Percentiles rank a stretch among this genome's conserved stretches.
Evolutionary conservation across 164 flowering plant species (phyloP).

Genomic region (Platanus orientalis): DNA sequence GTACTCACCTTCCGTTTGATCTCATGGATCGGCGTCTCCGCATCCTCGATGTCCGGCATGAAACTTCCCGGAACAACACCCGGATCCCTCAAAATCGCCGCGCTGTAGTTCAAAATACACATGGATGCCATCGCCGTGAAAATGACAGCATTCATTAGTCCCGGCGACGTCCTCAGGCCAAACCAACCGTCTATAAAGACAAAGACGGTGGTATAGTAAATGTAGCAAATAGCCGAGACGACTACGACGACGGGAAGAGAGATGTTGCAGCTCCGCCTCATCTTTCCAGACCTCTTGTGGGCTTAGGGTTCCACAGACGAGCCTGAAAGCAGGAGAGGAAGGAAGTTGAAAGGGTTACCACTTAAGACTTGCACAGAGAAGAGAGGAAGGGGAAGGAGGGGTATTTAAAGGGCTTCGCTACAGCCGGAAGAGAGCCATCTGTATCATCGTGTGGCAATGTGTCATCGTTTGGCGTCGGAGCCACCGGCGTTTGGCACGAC

Average conservation of each 20-base stretch:
- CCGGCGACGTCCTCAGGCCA: slow-evolving; percentile 72
- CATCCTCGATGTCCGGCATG: slow-evolving; percentile 77
- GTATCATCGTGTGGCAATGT: background rate
- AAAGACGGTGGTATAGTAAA: slow-evolving; percentile 66
- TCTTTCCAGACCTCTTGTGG: slow-evolving; percentile 9
- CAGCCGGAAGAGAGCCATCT: background rate
- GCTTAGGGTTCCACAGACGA: background rate
- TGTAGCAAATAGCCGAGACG: slow-evolving; percentile 48
- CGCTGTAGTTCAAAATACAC: slow-evolving; percentile 47
- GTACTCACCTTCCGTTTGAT: slow-evolving; percentile 84
- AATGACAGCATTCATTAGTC: slow-evolving; percentile 57
- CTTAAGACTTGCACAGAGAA: background rate
- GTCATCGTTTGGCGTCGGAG: background rate
- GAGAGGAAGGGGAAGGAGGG: background rate
- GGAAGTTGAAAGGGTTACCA: background rate
- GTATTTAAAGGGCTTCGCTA: background rate
- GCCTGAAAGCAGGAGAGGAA: background rate
- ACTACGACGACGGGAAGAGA: slow-evolving; percentile 67
- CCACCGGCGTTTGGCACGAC: background rate
- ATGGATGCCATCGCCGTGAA: slow-evolving; percentile 57
- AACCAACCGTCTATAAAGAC: slow-evolving; percentile 78
- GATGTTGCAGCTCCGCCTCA: slow-evolving; percentile 43
- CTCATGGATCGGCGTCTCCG: slow-evolving; percentile 72
- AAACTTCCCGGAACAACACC: slow-evolving; percentile 71
- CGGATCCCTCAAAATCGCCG: slow-evolving; percentile 65